Conservation (phyloP, 1,284 basidiomycete genomes). For the Termitomyces sp. region DNA sequence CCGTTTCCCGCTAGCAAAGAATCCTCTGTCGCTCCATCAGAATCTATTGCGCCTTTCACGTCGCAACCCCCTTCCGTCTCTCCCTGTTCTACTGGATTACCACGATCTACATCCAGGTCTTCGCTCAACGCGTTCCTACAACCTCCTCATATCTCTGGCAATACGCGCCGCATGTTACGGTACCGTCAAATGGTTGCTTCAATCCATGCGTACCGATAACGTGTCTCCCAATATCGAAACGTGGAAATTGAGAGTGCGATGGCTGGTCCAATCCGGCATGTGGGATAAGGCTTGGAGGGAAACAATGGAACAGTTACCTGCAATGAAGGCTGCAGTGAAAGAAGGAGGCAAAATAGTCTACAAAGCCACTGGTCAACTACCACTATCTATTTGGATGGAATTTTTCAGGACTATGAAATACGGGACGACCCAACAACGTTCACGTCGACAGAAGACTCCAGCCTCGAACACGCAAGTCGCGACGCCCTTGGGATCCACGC, state of each 20-base stretch:
- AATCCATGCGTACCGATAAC: constrained; percentile 33
- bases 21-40: constrained; percentile 31
- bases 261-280: constrained; percentile 39
- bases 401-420: constrained; percentile 38
- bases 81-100: constrained; percentile 44
- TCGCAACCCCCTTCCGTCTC: constrained; percentile 24
- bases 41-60: constrained; percentile 40
- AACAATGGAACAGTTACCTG: constrained; percentile 16
- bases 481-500: not conserved
- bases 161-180: constrained; percentile 40
- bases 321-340: not conserved
- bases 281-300: constrained; percentile 48
- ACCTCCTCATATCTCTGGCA: constrained; percentile 44
- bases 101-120: constrained; percentile 37
- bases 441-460: constrained; percentile 10
- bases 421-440: constrained; percentile 19
- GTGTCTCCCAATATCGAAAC: constrained; percentile 40
- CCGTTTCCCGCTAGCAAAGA: constrained; percentile 16
- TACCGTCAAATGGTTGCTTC: constrained; percentile 34
- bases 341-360: not conserved
- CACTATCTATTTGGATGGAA: constrained; percentile 49
- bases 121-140: constrained; percentile 48
- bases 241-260: constrained; percentile 43
- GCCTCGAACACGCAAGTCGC: not conserved
- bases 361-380: constrained; percentile 19